Percentiles rank a stretch among this genome's conserved stretches.
Evolutionary conservation across 208 protist genomes (phyloP).

Genomic region (Leptomonas pyrrhocoris): DNA sequence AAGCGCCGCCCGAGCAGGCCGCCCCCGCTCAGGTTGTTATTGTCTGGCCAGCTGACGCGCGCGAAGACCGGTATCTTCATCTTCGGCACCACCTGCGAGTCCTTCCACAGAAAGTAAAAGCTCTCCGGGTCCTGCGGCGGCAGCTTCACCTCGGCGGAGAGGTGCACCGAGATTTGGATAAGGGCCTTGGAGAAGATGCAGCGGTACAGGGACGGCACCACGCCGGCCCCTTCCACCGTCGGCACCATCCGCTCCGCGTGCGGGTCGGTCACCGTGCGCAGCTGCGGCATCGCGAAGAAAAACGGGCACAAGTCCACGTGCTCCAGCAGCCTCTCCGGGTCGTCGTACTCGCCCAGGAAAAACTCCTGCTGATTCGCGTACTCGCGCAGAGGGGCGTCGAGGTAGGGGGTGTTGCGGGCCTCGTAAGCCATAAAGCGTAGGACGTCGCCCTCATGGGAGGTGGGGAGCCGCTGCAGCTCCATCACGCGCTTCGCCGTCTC

Average conservation of each 20-base stretch:
- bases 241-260: conserved; percentile 79
- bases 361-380: conserved; percentile 85
- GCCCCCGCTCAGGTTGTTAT: conserved; percentile 64
- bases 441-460: conserved; percentile 56
- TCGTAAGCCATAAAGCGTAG: conserved; percentile 85
- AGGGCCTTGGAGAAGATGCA: conserved; percentile 89
- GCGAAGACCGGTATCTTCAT: conserved; percentile 89
- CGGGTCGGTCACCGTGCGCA: conserved; percentile 80
- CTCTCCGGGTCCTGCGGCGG: conserved; percentile 87
- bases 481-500: conserved; percentile 59
- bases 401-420: conserved; percentile 76
- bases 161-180: conserved; percentile 82
- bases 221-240: conserved; percentile 81
- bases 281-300: conserved; percentile 80
- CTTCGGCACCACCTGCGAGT: conserved; percentile 81
- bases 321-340: conserved; percentile 84
- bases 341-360: conserved; percentile 89
- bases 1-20: conserved; percentile 68
- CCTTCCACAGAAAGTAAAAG: conserved; percentile 87
- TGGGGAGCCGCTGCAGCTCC: conserved; percentile 68
- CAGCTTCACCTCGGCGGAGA: conserved; percentile 91
- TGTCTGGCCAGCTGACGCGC: conserved; percentile 84
- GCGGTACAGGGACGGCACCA: conserved; percentile 83
- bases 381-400: conserved; percentile 76
- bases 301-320: conserved; percentile 88